Evolutionary conservation across 306 rosid species (phyloP).

Genomic region (Aeschynomene evenia): DNA sequence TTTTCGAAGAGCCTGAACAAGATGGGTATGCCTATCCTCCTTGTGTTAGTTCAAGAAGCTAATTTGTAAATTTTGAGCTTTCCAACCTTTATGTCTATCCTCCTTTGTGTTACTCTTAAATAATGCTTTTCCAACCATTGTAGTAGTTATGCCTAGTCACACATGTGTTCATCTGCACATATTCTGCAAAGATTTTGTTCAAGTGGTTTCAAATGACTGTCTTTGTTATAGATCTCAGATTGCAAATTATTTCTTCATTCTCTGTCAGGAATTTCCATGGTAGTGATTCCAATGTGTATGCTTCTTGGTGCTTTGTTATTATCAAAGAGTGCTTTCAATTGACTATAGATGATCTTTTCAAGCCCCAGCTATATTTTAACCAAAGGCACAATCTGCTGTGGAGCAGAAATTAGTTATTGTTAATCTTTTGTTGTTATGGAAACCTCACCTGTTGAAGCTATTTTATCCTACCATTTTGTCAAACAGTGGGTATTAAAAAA

Average conservation of each 20-base stretch:
- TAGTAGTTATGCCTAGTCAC: not conserved
- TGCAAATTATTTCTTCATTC: not conserved
- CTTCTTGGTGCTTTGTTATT: slow-evolving; percentile 24
- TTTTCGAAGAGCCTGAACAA: slow-evolving; percentile 63
- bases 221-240: slow-evolving; percentile 1
- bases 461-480: slow-evolving; percentile 3
- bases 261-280: not conserved
- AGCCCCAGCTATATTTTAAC: slow-evolving; percentile 5
- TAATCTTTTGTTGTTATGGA: not conserved
- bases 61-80: slow-evolving; percentile 17
- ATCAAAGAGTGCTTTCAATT: slow-evolving; percentile 9
- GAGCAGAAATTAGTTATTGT: not conserved
- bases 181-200: not conserved
- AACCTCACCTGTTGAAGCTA: not conserved
- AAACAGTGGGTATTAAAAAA: not conserved
- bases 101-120: not conserved
- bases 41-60: slow-evolving; percentile 14
- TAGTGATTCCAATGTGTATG: not conserved
- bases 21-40: slow-evolving; percentile 56
- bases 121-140: slow-evolving; percentile 17
- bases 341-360: not conserved
- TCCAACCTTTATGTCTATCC: no score
- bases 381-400: slow-evolving; percentile 6
- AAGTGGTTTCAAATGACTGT: slow-evolving; percentile 1
- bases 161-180: not conserved